phyloP scores from a whole-genome alignment of 176 grass and related monocot species.

The Luzula sylvatica region DNA sequence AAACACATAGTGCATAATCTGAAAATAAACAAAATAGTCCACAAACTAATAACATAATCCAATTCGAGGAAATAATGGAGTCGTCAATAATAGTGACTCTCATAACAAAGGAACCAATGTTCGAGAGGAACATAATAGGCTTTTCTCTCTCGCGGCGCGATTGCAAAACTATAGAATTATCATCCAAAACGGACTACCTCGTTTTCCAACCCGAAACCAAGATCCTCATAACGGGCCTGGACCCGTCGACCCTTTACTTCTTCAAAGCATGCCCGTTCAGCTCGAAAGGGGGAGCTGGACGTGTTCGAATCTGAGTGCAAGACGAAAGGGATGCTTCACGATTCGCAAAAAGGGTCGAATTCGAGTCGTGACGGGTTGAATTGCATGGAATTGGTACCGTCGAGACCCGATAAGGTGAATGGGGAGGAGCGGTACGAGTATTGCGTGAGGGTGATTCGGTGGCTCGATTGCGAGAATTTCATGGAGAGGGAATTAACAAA shows the following conservation, averaged over 20 bases:
- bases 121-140: conserved; percentile 46
- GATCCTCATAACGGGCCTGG: conserved; percentile 49
- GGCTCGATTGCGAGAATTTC: conserved; percentile 66
- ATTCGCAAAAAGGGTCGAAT: conserved; percentile 39
- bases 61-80: conserved; percentile 47
- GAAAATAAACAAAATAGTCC: too few relatives aligned
- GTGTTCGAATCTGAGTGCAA: conserved; percentile 51
- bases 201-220: conserved; percentile 49
- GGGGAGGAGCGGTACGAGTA: conserved; percentile 78
- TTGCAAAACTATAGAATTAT: conserved; percentile 30
- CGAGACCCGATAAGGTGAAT: conserved; percentile 56
- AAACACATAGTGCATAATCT: too few relatives aligned
- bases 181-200: conserved; percentile 50
- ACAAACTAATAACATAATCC: too few relatives aligned
- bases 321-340: too few relatives aligned
- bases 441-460: conserved; percentile 83
- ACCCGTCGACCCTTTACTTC: conserved; percentile 57
- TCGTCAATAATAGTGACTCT: conserved; percentile 51
- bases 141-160: conserved; percentile 62
- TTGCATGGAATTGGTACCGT: conserved; percentile 12
- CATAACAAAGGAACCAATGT: conserved; percentile 31
- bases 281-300: conserved; percentile 28
- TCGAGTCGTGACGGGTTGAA: conserved; percentile 25
- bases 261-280: conserved; percentile 68
- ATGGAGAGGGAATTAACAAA: conserved; percentile 67